phyloP scores from a whole-genome alignment of 2,329 filamentous ascomycete genomes.

The Penicillium glabrum region DNA sequence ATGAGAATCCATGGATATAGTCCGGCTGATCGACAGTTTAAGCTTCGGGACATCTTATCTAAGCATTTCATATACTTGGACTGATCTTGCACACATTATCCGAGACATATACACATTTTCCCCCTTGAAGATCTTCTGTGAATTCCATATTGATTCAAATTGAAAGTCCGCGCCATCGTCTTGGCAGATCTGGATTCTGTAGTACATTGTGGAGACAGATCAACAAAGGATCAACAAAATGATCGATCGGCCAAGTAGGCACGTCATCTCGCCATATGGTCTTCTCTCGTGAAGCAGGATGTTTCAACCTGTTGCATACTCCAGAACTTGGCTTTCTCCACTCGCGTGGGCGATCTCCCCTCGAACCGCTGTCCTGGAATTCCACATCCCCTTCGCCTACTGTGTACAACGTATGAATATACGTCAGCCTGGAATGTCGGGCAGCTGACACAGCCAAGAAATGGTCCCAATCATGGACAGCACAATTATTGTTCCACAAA shows the following conservation, averaged over 20 bases:
- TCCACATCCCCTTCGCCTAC: slow-evolving; percentile 3
- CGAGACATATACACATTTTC: neutral
- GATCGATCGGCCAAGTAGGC: slow-evolving; percentile 11
- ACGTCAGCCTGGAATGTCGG: slow-evolving; percentile 17
- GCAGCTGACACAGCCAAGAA: neutral
- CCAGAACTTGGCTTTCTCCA: slow-evolving; percentile 5
- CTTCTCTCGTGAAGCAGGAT: neutral
- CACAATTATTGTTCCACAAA: neutral
- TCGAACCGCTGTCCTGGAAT: slow-evolving; percentile 3
- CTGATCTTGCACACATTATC: too few relatives aligned
- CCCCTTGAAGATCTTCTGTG: neutral
- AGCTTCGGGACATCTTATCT: too few relatives aligned
- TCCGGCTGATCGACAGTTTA: neutral
- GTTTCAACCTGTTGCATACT: neutral
- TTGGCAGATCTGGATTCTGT: neutral
- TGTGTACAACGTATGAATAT: neutral
- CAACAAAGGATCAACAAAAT: neutral
- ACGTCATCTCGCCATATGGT: slow-evolving; percentile 7
- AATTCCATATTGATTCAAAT: neutral
- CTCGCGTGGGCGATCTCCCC: slow-evolving; percentile 7
- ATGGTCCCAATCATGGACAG: neutral
- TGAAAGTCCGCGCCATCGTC: neutral
- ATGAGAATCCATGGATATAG: neutral
- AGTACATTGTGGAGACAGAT: neutral
- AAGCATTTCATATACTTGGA: too few relatives aligned